Evolutionary conservation across 2,329 filamentous ascomycete species (phyloP).

Genomic region (Aspergillus versicolor): DNA sequence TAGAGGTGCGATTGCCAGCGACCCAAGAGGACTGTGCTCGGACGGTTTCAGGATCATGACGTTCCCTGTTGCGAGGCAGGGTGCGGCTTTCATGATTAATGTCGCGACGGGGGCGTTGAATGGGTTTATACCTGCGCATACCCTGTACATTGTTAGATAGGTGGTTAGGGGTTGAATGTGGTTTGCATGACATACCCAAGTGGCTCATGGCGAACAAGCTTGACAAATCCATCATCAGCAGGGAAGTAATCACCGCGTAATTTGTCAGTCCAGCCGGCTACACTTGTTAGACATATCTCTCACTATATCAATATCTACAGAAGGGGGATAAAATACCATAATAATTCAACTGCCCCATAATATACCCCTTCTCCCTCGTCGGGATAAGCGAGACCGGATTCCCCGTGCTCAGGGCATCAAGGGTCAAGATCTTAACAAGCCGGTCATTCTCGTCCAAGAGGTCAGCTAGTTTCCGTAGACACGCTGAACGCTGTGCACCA

Average conservation of each 20-base stretch:
- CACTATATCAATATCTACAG: too few relatives aligned
- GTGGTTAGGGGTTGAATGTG: too few relatives aligned
- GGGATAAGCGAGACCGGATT: background rate
- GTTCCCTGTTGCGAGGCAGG: too few relatives aligned
- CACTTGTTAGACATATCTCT: too few relatives aligned
- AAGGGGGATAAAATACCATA: background rate
- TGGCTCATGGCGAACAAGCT: background rate
- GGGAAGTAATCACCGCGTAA: background rate
- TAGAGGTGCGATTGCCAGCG: too few relatives aligned
- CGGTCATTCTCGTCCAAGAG: background rate
- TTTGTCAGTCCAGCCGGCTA: slow-evolving; percentile 1
- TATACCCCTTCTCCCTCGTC: background rate
- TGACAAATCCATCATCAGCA: background rate
- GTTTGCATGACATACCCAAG: background rate
- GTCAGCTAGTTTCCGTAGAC: background rate
- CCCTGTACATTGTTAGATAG: background rate
- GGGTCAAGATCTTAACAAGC: background rate
- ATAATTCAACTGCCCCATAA: background rate
- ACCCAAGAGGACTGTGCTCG: too few relatives aligned
- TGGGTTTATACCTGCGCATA: slow-evolving; percentile 1
- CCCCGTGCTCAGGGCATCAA: background rate
- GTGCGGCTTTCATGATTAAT: background rate
- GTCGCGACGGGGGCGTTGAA: background rate
- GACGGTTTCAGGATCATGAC: too few relatives aligned
- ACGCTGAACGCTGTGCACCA: background rate